Base-by-base conservation (phyloP, 345 rosid genomes). In the Citrus mangshanensis region DNA sequence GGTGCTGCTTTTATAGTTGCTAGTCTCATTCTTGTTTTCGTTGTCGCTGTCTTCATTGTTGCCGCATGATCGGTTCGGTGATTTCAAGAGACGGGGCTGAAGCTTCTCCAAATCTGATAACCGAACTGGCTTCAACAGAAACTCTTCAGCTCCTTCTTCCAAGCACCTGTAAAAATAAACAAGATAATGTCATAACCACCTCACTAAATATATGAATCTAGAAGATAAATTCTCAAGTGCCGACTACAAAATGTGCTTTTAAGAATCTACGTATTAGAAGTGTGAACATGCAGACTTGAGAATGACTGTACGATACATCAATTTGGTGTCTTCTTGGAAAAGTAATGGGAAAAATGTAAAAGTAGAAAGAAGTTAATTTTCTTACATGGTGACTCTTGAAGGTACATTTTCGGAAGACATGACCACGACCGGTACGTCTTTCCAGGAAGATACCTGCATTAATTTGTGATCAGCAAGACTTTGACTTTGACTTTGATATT, bases 361-460 rank as follows among this genome's bases (percentile, higher is more conserved):
- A 6, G 8, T 32, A 7, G 10, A 22, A 25, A 13, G 18, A 7
- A 1, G 5, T 14, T 6, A 16, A 54, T 54, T n/a, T 24, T 42
- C 75, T 81, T 80, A 88, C 91, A 82, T 88, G 86, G 70, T 84
- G 55, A 89, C 86, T 86, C 94, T 88, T 8, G 97, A 88, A 61
- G 97, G 95, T 74, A 90, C 89, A 69, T 94, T 91, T 84, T 94
- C 98, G 38, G 98, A 94, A 19, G 98, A 94, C 98, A 94, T 91
- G 21, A 94, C 83, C 37, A 92, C 98, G 5, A 94, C 98, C 28
- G 98, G 97, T 73, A 91, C 88, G 76, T 89, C 88, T 85, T 89
- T 94, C 79, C 86, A 89, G 28, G 88, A 77, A 70, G 92, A 90
- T 84, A 87, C 93, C 95, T 89, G 82, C 51, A 61, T 0, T 46